Evolutionary conservation across 106 monocot genomes (phyloP).

Genomic region (Cymbidium sinense): DNA sequence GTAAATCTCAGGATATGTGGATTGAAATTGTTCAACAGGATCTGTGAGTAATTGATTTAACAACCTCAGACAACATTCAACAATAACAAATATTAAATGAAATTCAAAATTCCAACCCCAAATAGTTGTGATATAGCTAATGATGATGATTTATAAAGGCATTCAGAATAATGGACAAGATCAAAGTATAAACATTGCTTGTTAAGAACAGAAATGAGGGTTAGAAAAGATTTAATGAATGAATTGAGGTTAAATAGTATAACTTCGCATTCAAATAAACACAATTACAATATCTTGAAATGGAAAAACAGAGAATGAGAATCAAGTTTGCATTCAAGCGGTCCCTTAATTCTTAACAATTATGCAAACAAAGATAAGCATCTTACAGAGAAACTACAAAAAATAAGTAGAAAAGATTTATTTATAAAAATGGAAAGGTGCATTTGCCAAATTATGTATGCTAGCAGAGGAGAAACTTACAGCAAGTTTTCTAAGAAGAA

Average conservation of each 20-base stretch:
- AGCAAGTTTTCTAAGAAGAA: conserved; percentile 82
- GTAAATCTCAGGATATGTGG: no score
- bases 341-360: not conserved
- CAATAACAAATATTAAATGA: no score
- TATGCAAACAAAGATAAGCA: not conserved
- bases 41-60: no score
- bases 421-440: not conserved
- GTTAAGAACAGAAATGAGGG: not conserved
- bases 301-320: not conserved
- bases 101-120: no score
- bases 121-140: no score
- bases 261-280: not conserved
- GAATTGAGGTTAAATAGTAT: not conserved
- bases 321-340: not conserved
- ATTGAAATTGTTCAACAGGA: no score
- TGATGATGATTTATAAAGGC: not conserved
- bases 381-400: not conserved
- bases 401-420: not conserved
- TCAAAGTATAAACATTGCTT: not conserved
- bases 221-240: not conserved
- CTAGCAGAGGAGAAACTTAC: conserved; percentile 39
- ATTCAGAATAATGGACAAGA: not conserved
- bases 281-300: not conserved
- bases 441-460: conserved; percentile 1
- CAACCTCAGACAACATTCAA: no score